Conservation (phyloP, 129 eudicot species). For the Dittrichia graveolens region DNA sequence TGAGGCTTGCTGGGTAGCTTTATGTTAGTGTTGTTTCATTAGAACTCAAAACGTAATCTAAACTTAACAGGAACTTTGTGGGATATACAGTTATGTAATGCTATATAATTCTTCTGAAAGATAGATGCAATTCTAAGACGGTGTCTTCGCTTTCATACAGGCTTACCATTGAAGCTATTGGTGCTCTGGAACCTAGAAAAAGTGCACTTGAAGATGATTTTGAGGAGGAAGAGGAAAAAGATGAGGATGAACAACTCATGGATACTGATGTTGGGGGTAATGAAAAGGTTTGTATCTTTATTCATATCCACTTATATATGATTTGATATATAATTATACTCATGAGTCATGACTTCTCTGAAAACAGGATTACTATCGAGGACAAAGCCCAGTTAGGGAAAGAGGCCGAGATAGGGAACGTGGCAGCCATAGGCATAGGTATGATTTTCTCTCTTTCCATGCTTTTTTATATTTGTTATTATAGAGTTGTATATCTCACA, state of each 20-base stretch:
- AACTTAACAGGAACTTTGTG: neutral
- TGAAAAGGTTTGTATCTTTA: conserved; percentile 57
- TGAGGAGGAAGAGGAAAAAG: conserved; percentile 98
- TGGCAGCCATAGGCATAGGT: conserved; percentile 95
- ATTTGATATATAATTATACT: neutral
- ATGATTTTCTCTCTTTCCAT: neutral
- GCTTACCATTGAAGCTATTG: conserved; percentile 75
- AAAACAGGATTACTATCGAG: conserved; percentile 65
- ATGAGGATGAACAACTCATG: conserved; percentile 78
- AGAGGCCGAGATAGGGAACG: conserved; percentile 82
- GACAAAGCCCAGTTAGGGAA: conserved; percentile 81
- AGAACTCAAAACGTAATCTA: neutral
- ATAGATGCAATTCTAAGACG: neutral
- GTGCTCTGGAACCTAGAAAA: conserved; percentile 80
- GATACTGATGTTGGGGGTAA: conserved; percentile 63
- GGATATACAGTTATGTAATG: neutral
- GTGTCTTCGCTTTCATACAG: conserved; percentile 38
- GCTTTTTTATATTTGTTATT: neutral
- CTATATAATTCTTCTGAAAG: conserved; percentile 2
- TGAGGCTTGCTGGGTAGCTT: conserved; percentile 16
- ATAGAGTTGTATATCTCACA: neutral
- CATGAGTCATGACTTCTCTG: neutral
- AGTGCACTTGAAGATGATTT: conserved; percentile 99
- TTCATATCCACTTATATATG: neutral
- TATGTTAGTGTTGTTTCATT: neutral